Conservation (phyloP, 768 basidiomycete species). For the Suillus luteus region DNA sequence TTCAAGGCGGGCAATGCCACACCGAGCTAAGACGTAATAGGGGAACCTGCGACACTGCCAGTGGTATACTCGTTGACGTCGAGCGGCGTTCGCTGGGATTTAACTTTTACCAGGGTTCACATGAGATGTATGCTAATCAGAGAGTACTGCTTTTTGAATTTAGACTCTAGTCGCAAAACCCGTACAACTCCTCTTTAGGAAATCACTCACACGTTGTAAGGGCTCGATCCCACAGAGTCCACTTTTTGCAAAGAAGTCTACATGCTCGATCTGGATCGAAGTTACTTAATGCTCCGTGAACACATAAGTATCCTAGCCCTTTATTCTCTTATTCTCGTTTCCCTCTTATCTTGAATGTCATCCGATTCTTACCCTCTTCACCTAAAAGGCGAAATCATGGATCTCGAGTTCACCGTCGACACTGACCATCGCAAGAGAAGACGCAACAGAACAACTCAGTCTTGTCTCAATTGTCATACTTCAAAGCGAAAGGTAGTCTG, state of each 20-base stretch:
- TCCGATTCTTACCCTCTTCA: slow-evolving; percentile 56
- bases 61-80: not conserved
- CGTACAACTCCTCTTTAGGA: too few relatives aligned
- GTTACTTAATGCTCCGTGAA: slow-evolving; percentile 66
- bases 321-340: slow-evolving; percentile 50
- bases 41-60: not conserved
- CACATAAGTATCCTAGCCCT: slow-evolving; percentile 54
- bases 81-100: slow-evolving; percentile 8
- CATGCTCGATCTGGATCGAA: slow-evolving; percentile 48
- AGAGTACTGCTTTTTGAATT: slow-evolving; percentile 33
- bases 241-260: slow-evolving; percentile 35
- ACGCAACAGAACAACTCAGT: slow-evolving; percentile 90
- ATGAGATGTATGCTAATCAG: not conserved
- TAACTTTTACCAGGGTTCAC: not conserved
- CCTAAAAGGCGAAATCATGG: slow-evolving; percentile 77
- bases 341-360: slow-evolving; percentile 46
- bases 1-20: slow-evolving; percentile 6
- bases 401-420: slow-evolving; percentile 72
- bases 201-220: slow-evolving; percentile 29
- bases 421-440: slow-evolving; percentile 81
- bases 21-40: slow-evolving; percentile 25
- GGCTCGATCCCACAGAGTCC: slow-evolving; percentile 31
- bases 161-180: too few relatives aligned
- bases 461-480: slow-evolving; percentile 86
- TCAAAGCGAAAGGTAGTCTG: slow-evolving; percentile 77